These are phyloP conservation scores for Colletotrichum eremochloae DNA, from an alignment of 2,329 filamentous ascomycete species.

Conservation along the genomic window DNA sequence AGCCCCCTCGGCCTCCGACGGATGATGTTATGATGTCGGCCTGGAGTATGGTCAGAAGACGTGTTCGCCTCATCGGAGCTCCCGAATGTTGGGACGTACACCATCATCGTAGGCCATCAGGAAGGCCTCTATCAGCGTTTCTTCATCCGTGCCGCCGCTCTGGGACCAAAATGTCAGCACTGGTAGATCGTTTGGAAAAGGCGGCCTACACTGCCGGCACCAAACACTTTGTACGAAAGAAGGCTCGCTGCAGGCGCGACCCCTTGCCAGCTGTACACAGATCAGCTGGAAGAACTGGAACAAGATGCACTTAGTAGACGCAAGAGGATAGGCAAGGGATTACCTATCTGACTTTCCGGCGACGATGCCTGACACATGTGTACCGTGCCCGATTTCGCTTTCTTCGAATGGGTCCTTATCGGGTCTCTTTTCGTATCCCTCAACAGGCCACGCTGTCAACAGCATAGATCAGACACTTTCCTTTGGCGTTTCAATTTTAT, in stretches of 20 bases:
- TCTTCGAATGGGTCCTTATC: conserved; percentile 53
- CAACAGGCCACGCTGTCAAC: conserved; percentile 18
- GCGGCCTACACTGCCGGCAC: conserved; percentile 35
- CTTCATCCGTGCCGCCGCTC: conserved; percentile 45
- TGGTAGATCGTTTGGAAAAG: no score
- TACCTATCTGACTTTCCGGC: conserved; percentile 40
- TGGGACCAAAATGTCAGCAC: not conserved
- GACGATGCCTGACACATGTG: conserved; percentile 52
- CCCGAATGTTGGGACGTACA: conserved; percentile 17
- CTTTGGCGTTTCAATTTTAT: not conserved
- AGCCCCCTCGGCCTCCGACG: conserved; percentile 50
- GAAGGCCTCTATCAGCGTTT: conserved; percentile 50
- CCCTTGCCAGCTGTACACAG: conserved; percentile 31
- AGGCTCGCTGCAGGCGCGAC: conserved; percentile 50
- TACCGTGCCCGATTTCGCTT: conserved; percentile 52
- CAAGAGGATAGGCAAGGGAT: no score
- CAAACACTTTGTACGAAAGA: conserved; percentile 50
- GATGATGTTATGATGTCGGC: conserved; percentile 53
- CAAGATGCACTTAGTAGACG: no score
- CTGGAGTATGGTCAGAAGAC: not conserved
- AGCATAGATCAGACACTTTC: not conserved
- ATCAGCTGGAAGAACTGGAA: not conserved
- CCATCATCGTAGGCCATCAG: conserved; percentile 49
- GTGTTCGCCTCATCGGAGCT: rapidly evolving
- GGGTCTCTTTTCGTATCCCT: conserved; percentile 46